Base-by-base conservation (phyloP, 805 yeast species). In the Wickerhamiella brachini region DNA sequence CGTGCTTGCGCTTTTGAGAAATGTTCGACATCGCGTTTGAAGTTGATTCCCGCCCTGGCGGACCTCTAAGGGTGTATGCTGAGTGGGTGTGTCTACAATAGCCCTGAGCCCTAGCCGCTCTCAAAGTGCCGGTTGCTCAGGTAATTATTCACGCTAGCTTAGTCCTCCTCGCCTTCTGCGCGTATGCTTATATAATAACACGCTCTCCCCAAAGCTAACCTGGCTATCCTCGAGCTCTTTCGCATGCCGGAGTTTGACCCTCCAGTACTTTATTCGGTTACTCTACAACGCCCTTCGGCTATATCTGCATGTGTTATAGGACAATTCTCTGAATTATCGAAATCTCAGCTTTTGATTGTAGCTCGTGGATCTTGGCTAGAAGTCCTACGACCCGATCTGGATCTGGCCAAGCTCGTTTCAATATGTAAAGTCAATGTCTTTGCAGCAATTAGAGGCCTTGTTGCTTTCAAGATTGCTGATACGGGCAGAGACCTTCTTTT, bases 1-100 rank as follows among this genome's bases (percentile, higher is more conserved):
- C 97, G 72, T 89, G 85, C 89, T 89, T 89, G 86, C 97, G 89
- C 80, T 87, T 90, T 80, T 87, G 86, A 71, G 97, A 90, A 74
- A 89, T 84, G 70, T 76, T 71, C 56, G 49, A 49, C 51, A 18
- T 51, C 53, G 44, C 22, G 24, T 15, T 38, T 41, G 22, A 21
- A 20, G 24, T 18, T 21, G 44, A 41, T 41, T 41, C 44, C 34
- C 34, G 34, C 34, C 34, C 15, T 12, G 34, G 12, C 15, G n/a
- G n/a, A 29, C 15, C 34, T 29, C 34, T 9, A 29, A 29, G 34
- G 34, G 34, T 29, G 34, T 29, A 29, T 38, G 42, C 42, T 18
- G 42, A 17, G 20, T 18, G 42, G 42, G 20, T 18, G 42, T 3
- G 20, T 3, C 15, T 6, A 4, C 12, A 38, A 18, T 4, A 38